These are phyloP conservation scores for Dichomitus squalens DNA, from an alignment of 1,284 basidiomycete genomes.

Conservation along the genomic window DNA sequence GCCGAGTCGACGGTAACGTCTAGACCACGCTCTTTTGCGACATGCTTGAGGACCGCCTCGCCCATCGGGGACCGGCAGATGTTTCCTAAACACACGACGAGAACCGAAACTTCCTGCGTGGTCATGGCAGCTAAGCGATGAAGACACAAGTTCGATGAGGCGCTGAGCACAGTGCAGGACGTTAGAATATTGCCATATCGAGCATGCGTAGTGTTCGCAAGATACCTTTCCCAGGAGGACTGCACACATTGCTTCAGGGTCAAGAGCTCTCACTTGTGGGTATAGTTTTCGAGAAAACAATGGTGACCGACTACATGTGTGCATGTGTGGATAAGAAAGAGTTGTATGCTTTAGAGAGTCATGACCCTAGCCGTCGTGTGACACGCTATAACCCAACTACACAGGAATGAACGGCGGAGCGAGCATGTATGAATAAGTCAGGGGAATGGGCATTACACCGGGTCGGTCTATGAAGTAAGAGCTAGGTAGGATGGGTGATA, in stretches of 20 bases:
- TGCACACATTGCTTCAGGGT: not conserved
- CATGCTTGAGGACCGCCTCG: constrained; percentile 68
- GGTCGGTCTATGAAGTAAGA: constrained; percentile 15
- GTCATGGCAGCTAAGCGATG: constrained; percentile 9
- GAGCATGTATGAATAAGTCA: not conserved
- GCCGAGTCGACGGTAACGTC: constrained; percentile 71
- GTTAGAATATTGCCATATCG: not conserved
- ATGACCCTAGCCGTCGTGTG: too few species aligned
- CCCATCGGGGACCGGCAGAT: constrained; percentile 83
- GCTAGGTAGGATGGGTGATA: constrained; percentile 17
- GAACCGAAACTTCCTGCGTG: constrained; percentile 44
- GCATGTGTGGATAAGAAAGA: too few species aligned
- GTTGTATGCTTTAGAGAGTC: not conserved
- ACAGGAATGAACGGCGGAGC: not conserved
- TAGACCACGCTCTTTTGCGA: constrained; percentile 63
- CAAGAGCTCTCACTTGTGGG: not conserved
- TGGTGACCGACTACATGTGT: not conserved
- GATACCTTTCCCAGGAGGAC: not conserved
- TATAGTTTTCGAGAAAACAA: not conserved
- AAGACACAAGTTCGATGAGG: not conserved
- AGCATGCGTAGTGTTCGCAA: not conserved
- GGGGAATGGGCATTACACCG: constrained; percentile 18
- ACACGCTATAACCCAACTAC: not conserved
- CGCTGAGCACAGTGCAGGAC: too few species aligned
- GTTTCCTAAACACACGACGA: constrained; percentile 78